These are phyloP conservation scores for Euphorbia pulcherrima DNA, from an alignment of 345 rosid genomes.

Conservation along the genomic window DNA sequence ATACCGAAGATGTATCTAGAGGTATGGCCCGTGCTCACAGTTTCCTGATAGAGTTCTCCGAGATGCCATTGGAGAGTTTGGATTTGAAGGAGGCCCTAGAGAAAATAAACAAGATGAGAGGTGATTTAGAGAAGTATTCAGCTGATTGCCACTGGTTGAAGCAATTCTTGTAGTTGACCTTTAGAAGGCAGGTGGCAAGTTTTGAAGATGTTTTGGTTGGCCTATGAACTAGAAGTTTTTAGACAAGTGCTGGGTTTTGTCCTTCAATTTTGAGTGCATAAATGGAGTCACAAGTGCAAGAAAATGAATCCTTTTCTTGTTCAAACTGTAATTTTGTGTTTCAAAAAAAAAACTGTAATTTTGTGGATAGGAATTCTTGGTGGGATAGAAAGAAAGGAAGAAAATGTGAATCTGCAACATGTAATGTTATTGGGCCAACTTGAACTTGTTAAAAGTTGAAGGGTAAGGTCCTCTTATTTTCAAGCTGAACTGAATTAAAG, in stretches of 20 bases:
- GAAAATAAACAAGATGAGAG: conserved; percentile 50
- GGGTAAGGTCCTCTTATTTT: no score
- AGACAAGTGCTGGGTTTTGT: not conserved
- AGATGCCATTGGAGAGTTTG: conserved; percentile 78
- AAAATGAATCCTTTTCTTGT: not conserved
- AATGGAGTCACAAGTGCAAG: not conserved
- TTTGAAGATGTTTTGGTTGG: not conserved
- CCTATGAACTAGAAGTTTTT: not conserved
- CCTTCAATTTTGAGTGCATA: not conserved
- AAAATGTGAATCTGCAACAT: no score
- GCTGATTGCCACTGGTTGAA: conserved; percentile 57
- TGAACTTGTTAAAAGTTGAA: no score
- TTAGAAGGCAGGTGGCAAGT: not conserved
- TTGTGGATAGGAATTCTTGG: not conserved
- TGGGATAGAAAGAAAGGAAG: not conserved
- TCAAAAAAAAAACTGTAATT: not conserved
- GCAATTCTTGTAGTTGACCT: conserved; percentile 49
- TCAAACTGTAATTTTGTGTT: not conserved
- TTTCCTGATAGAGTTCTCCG: conserved; percentile 76
- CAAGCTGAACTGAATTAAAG: no score
- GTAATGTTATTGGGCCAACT: no score
- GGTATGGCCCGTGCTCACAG: conserved; percentile 75
- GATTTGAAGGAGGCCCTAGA: conserved; percentile 67
- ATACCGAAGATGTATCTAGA: conserved; percentile 52
- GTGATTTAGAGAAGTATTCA: conserved; percentile 68